Base-by-base conservation (phyloP, 805 yeast species). In the Nakazawaea holstii region DNA sequence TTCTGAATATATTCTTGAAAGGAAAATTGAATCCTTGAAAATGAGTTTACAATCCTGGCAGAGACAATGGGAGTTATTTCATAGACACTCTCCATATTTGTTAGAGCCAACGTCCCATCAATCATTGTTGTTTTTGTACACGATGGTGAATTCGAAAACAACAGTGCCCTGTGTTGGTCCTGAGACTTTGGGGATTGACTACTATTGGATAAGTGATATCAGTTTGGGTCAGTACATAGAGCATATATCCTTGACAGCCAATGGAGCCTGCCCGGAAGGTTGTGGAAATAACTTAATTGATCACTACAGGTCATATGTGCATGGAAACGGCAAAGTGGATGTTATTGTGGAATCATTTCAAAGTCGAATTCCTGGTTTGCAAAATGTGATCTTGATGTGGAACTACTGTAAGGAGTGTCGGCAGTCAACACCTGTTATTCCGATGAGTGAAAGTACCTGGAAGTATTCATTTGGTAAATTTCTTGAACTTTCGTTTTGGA, bases 121-220 rank as follows among this genome's bases (percentile, higher is more conserved):
- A 57, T 84, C 78, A 55, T 79, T 95, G 29, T 78, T 86, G 6
- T 78, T 89, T 11, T 68, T 92, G 24, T 88, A 85, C 57, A 86
- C 96, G 1, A 79, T 88, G 67, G 92, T 90, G 0, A 86, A 92
- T 3, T 78, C 82, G 8, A 84, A 83, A 56, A 85, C 88, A 36
- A 86, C 95, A 0, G 89, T 95, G 0, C 97, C 97, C 0, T 94
- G 99, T 58, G 70, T 82, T 36, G 98, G 98, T 0, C 99, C 99
- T 0, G 88, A 80, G 47, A 70, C 81, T n/a, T 80, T 87, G 31
- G 79, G 82, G 1, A 83, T 91, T 42, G 97, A 91, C 52, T 95
- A 76, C 59, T 94, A 92, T 60, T 81, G 96, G 70, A 96, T 89
- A 42, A 87, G 84, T 49, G 99, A 95, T 61, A 84, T 86, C 59